Percentiles rank a stretch among this genome's conserved stretches.
Conservation (phyloP, 371 early-diverging fungal species). For the Caulochytrium protostelioides region DNA sequence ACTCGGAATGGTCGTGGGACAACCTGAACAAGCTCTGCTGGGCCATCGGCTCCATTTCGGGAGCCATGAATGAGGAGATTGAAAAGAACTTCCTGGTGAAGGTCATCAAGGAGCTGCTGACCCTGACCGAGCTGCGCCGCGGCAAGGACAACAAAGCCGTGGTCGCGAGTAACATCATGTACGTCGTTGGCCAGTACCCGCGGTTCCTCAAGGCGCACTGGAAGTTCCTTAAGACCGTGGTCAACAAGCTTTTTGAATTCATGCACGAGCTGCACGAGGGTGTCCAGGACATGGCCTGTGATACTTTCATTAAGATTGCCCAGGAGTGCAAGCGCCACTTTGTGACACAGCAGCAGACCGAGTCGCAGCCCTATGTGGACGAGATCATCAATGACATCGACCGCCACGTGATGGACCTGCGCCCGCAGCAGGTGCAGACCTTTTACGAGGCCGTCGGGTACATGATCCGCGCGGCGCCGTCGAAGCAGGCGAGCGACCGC, state of each 20-base stretch:
- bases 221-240: constrained; percentile 98
- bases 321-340: constrained; percentile 93
- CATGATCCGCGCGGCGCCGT: constrained; percentile 77
- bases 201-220: constrained; percentile 95
- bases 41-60: constrained; percentile 97
- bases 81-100: constrained; percentile 96
- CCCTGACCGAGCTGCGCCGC: constrained; percentile 76
- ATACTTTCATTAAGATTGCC: constrained; percentile 96
- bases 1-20: constrained; percentile 83
- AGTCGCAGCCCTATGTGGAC: constrained; percentile 71
- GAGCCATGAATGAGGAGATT: constrained; percentile 82
- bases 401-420: constrained; percentile 62
- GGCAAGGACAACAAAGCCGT: constrained; percentile 99
- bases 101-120: constrained; percentile 90
- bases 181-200: constrained; percentile 97
- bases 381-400: constrained; percentile 64
- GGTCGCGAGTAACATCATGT: constrained; percentile 99
- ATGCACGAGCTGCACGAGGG: constrained; percentile 99
- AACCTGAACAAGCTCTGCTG: constrained; percentile 97
- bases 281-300: constrained; percentile 99
- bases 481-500: constrained; percentile 42
- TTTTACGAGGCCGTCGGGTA: constrained; percentile 92
- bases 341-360: constrained; percentile 66
- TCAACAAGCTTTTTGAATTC: constrained; percentile 99
- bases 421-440: constrained; percentile 76